Conservation (phyloP, 805 yeast species). For the Ogataea trehaloabstinens region DNA sequence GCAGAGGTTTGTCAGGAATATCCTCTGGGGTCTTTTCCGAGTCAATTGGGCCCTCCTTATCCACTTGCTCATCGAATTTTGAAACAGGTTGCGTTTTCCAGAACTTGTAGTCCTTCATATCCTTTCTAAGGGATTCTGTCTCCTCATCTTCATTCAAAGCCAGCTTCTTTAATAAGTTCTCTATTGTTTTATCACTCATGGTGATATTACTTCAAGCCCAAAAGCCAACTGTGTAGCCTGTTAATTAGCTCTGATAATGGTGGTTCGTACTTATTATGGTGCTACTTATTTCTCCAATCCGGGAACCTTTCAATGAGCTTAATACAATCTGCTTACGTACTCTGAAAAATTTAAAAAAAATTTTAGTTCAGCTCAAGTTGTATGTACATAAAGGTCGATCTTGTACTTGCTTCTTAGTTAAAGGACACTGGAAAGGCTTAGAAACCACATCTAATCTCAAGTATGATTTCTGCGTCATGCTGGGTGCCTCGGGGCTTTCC, state of each 20-base stretch:
- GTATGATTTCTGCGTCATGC: conserved; percentile 84
- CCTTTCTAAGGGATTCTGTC: conserved; percentile 57
- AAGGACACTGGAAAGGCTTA: neutral
- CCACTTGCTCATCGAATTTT: conserved; percentile 63
- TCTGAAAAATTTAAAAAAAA: conserved; percentile 1
- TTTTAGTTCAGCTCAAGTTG: no score
- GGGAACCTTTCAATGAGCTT: no score
- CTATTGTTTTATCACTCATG: conserved; percentile 38
- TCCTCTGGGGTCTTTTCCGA: conserved; percentile 62
- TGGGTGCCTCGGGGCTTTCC: conserved; percentile 99
- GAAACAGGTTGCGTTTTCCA: conserved; percentile 99
- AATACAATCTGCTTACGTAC: neutral
- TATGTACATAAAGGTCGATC: no score
- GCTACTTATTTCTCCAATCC: no score
- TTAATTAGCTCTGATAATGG: no score
- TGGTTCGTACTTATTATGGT: no score
- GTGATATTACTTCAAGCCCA: neutral
- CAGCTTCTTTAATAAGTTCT: conserved; percentile 57
- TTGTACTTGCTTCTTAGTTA: no score
- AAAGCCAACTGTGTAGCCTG: conserved; percentile 1
- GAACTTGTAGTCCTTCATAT: conserved; percentile 88
- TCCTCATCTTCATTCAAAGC: conserved; percentile 50
- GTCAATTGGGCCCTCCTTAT: conserved; percentile 82
- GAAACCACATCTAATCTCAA: neutral
- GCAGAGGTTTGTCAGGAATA: conserved; percentile 66